Evolutionary conservation across 495 filamentous ascomycete species (phyloP), one percentile per base, ranked within the genome.

Genomic region (Xylaria bambusicola): DNA sequence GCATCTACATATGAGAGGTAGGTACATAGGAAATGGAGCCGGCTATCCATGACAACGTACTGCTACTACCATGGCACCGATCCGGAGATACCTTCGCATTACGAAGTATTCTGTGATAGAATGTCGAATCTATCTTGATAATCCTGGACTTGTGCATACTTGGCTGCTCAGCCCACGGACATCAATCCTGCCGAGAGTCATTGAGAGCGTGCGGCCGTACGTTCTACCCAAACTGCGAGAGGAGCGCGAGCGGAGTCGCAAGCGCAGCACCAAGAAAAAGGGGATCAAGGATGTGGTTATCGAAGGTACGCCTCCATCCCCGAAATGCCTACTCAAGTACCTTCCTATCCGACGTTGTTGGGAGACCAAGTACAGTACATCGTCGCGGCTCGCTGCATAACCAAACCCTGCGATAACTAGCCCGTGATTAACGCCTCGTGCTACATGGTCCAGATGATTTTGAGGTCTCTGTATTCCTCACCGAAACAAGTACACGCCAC

Each of bases 61-160:
- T 48, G 6, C 6, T 17, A n/a, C 15, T 15, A 36, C 5, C 31
- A 96, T 94, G 91, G 86, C 90, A 31, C 91, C 90, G 9, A 88
- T 92, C 44, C 86, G 90, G 35, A 84, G 90, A 62, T 94, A 94
- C 64, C 84, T 94, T 53, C 82, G 90, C 46, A 93, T 94, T 58
- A 89, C 86, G 58, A 89, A 92, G 68, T 89, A 89, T 73, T 95
- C 94, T 17, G 92, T 97, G 55, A 82, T 98, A 46, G 94, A 98
- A 81, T 89, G 88, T 49, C 91, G 93, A 40, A 93, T 98, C 65
- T 98, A 97, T 74, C 85, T 97, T 44, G 94, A 97, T 57, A 91
- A 90, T 56, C 94, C 94, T 2, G 84, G 88, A 7, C 86, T 95
- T 44, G 79, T 77, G 6, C 82, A 86, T 40, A 79, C 86, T 59